These are phyloP conservation scores for Tolypocladium capitatum DNA, from an alignment of 2,329 filamentous ascomycete genomes.

Conservation along the genomic window DNA sequence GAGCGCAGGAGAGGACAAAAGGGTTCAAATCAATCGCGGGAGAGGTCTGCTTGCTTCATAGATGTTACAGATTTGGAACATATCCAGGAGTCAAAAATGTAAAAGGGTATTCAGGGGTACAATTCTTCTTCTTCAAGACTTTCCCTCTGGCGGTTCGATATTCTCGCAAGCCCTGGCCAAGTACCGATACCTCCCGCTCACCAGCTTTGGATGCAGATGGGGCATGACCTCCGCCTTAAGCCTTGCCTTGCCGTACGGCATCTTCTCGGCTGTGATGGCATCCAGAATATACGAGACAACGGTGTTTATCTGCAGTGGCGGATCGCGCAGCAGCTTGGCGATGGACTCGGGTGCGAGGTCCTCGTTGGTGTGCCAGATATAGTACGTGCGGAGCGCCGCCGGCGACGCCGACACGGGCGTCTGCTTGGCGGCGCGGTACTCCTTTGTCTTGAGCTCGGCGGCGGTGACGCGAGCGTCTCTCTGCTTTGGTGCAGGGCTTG, in stretches of 20 bases:
- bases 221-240: slow-evolving; percentile 31
- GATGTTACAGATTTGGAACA: slow-evolving; percentile 1
- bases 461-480: slow-evolving; percentile 28
- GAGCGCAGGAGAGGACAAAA: slow-evolving; percentile 84
- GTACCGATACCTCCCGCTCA: slow-evolving; percentile 11
- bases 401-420: slow-evolving; percentile 10
- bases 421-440: slow-evolving; percentile 21
- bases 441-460: slow-evolving; percentile 25
- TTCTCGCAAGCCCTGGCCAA: slow-evolving; percentile 13
- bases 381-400: slow-evolving; percentile 42
- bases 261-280: slow-evolving; percentile 34
- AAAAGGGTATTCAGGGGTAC: background rate
- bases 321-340: slow-evolving; percentile 42
- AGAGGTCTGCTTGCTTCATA: slow-evolving; percentile 33
- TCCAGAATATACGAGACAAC: slow-evolving; percentile 47
- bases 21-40: slow-evolving; percentile 77
- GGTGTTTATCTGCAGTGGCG: slow-evolving; percentile 42
- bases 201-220: slow-evolving; percentile 13
- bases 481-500: background rate
- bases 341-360: slow-evolving; percentile 34
- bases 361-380: slow-evolving; percentile 46
- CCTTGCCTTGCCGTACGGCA: slow-evolving; percentile 34
- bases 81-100: background rate
- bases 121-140: background rate
- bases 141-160: background rate